Base-by-base conservation (phyloP, 441 rosid genomes). In the Erysimum cheiri region DNA sequence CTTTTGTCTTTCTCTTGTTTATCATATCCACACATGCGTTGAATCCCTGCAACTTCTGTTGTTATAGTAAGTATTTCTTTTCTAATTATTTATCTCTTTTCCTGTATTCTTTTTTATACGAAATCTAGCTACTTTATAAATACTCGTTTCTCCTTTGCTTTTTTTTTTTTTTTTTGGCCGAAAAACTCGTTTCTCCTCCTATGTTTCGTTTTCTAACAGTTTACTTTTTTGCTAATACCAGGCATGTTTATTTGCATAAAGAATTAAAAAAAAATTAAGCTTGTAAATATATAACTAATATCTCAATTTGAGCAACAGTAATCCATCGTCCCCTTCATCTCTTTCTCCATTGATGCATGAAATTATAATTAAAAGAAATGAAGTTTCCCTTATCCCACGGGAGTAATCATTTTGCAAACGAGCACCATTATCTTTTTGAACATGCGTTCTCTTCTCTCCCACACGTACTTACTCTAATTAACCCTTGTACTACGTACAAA, bases 1-100 rank as follows among this genome's bases (percentile, higher is more conserved):
- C 69, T 55, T 61, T 74, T 67, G 54, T 65, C 60, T 65, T 48
- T 73, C 54, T 64, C 53, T 37, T 73, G 59, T 53, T 24, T 68
- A 61, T 52, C 56, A 73, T 78, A 40, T 73, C 73, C 67, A 73
- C 68, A 72, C 74, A 80, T 74, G 79, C 63, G 77, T 67, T 17
- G 57, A 67, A 66, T 73, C 67, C 40, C 26, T 72, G 35, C 50
- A 44, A 46, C 17, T 47, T 13, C 41, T n/a, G n/a, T n/a, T n/a
- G n/a, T n/a, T n/a, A n/a, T n/a, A n/a, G n/a, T n/a, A n/a, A n/a
- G n/a, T n/a, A n/a, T n/a, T 33, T 19, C 8, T 26, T 24, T 52
- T 10, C 3, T 13, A n/a, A 4, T 48, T 22, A 22, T 22, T 22
- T 9, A 4, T 48, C 29, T 48, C 53, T 48, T 9, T 22, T 22